Conservation (phyloP, 1,139 yeast species). For the Protomyces arabidopsidicola region DNA sequence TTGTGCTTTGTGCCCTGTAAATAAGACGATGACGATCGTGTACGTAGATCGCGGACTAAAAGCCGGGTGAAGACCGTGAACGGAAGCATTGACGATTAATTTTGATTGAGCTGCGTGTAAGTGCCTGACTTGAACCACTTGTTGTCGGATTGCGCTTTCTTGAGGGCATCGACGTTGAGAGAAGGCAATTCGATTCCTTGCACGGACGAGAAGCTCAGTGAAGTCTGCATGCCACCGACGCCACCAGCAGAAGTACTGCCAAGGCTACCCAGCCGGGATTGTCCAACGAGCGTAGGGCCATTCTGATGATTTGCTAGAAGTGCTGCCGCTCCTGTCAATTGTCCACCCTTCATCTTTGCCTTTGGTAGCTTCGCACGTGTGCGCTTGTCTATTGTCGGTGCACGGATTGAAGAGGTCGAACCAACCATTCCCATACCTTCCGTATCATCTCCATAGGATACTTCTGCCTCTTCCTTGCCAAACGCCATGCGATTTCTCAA, state of each 20-base stretch:
- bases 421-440: conserved; percentile 74
- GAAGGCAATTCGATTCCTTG: conserved; percentile 40
- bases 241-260: conserved; percentile 2
- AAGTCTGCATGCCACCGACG: conserved; percentile 38
- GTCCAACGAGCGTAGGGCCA: background rate
- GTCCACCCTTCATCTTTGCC: conserved; percentile 25
- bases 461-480: conserved; percentile 65
- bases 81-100: background rate
- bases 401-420: conserved; percentile 40
- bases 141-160: conserved; percentile 25
- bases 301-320: conserved; percentile 3
- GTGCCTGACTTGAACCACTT: conserved; percentile 40
- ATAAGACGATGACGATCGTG: too few species aligned
- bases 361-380: conserved; percentile 41
- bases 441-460: conserved; percentile 56
- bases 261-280: conserved; percentile 7
- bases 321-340: conserved; percentile 22
- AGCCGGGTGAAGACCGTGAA: too few species aligned
- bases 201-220: conserved; percentile 37
- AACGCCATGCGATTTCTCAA: conserved; percentile 83
- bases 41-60: too few species aligned
- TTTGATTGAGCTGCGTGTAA: conserved; percentile 35
- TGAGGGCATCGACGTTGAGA: conserved; percentile 25
- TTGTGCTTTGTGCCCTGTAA: too few species aligned
- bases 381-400: conserved; percentile 40